phyloP scores from a whole-genome alignment of 1,139 yeast genomes.

The Kurtzmaniella quercitrusa region DNA sequence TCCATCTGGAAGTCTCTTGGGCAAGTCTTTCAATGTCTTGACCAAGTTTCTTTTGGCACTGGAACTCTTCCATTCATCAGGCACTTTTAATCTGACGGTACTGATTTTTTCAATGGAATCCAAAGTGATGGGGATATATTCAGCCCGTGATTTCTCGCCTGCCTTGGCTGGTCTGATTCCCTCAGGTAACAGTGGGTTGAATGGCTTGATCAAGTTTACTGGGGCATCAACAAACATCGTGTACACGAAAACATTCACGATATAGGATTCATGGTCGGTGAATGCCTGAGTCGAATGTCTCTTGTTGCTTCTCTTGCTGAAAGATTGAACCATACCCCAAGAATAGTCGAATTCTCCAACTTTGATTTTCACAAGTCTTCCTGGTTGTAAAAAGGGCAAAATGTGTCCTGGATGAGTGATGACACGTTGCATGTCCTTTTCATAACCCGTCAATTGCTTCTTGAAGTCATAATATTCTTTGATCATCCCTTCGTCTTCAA shows the following conservation, averaged over 20 bases:
- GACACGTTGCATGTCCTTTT: constrained; percentile 74
- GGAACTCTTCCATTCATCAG: constrained; percentile 69
- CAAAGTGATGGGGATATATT: constrained; percentile 79
- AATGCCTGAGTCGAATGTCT: constrained; percentile 49
- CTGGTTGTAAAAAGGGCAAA: constrained; percentile 80
- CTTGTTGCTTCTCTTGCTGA: constrained; percentile 63
- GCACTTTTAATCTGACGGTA: constrained; percentile 75
- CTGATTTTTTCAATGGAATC: constrained; percentile 72
- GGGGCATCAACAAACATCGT: constrained; percentile 79
- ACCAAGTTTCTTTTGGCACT: constrained; percentile 70
- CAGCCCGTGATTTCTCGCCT: constrained; percentile 71
- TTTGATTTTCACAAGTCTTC: constrained; percentile 73
- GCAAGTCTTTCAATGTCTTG: constrained; percentile 75
- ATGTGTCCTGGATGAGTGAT: constrained; percentile 91
- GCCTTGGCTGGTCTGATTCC: constrained; percentile 81
- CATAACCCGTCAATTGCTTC: constrained; percentile 64
- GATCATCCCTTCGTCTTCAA: constrained; percentile 72
- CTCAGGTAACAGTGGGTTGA: constrained; percentile 72
- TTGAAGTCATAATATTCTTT: constrained; percentile 81
- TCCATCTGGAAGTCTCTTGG: constrained; percentile 83
- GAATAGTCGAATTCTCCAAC: constrained; percentile 68
- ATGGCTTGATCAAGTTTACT: constrained; percentile 63
- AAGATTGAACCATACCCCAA: constrained; percentile 89
- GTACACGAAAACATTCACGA: constrained; percentile 80
- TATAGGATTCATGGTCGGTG: constrained; percentile 81